phyloP scores from a whole-genome alignment of 164 flowering plant species.

The Brasenia schreberi region DNA sequence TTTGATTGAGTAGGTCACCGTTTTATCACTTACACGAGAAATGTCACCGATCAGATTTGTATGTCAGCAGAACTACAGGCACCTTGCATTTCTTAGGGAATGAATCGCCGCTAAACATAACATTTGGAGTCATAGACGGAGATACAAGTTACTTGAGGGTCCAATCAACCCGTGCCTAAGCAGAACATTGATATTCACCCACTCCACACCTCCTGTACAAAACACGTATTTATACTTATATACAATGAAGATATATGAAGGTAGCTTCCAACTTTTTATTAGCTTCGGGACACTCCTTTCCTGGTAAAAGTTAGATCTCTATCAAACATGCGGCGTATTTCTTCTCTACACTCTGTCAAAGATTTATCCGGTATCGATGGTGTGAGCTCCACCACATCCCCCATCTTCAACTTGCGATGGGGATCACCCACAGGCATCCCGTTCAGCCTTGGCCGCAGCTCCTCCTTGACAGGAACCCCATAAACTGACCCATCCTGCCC shows the following conservation, averaged over 20 bases:
- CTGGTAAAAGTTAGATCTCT: slow-evolving; percentile 24
- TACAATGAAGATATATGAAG: neutral
- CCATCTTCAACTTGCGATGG: slow-evolving; percentile 68
- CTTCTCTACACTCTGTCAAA: slow-evolving; percentile 67
- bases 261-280: slow-evolving; percentile 22
- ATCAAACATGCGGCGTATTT: slow-evolving; percentile 88
- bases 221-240: neutral
- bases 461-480: slow-evolving; percentile 57
- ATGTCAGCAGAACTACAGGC: no score
- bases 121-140: neutral
- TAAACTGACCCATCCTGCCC: slow-evolving; percentile 52
- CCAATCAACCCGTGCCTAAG: neutral
- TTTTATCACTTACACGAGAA: no score
- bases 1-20: no score
- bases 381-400: slow-evolving; percentile 85
- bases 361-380: slow-evolving; percentile 74
- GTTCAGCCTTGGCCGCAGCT: slow-evolving; percentile 76
- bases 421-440: slow-evolving; percentile 51
- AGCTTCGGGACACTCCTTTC: slow-evolving; percentile 9
- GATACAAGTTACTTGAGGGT: neutral
- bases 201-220: neutral
- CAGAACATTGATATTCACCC: neutral
- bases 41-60: no score
- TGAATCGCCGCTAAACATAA: no score
- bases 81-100: no score